Base-by-base conservation (phyloP, 140 eudicot genomes). In the Stevia rebaudiana region DNA sequence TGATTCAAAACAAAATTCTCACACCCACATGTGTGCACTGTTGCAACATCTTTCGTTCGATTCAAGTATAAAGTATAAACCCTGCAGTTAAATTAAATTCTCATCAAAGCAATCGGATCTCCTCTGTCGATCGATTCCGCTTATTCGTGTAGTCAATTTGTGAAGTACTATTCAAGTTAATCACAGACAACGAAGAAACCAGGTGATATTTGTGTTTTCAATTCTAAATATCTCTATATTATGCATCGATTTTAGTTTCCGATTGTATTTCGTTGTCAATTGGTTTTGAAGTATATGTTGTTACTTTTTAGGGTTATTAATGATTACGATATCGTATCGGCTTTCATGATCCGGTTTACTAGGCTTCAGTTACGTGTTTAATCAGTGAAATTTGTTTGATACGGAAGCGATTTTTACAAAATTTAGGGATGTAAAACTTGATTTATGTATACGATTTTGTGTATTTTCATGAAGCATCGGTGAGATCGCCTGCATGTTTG, bases 31-130 rank as follows among this genome's bases (percentile, higher is more conserved):
- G 39, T 69, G 28, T 43, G 36, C 67, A 36, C 22, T 61, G 46
- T 57, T 2, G 44, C 28, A 41, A 15, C 57, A 42, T 56, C 68
- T 47, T 70, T 39, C 75, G 15, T 70, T 70, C 30, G 52, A 59
- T 70, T 60, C 75, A 47, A 70, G 33, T 36, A 33, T 70, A 48
- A 47, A 70, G 33, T 36, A 33, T 70, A 48, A 70, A 59, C 58
- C 61, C 61, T 70, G 28, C 50, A 44, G 8, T 58, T 22, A 13
- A 13, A 12, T 58, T 22, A 13, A 13, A 8, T 18, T 30, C 58
- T 11, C 22, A 69, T 68, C 53, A 35, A 35, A 54, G 9, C 74
- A 55, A 55, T 21, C 35, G n/a, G 33, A 43, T 46, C 68, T 47
- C 9, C 31, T 35, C 8, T 8, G n/a, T 44, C 66, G 50, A 70